A percentile compares a stretch with the other conserved stretches of the same genome.
These are phyloP conservation scores for Pythium graminicola DNA, from an alignment of 352 stramenopile species.

Conservation along the genomic window DNA sequence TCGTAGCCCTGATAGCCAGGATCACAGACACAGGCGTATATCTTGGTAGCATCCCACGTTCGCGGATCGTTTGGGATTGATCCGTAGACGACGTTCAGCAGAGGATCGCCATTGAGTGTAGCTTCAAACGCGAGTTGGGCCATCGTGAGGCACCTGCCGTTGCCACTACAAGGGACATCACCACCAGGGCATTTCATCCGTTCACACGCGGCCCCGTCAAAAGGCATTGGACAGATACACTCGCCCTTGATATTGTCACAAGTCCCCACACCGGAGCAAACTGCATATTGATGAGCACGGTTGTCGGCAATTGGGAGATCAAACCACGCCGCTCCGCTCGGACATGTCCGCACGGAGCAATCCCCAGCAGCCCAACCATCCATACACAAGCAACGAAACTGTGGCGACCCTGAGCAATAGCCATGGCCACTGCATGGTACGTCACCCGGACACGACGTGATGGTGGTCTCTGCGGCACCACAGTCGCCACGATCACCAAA, in stretches of 20 bases:
- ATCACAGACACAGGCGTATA: slow-evolving; percentile 87
- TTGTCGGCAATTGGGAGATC: slow-evolving; percentile 52
- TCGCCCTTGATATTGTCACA: slow-evolving; percentile 58
- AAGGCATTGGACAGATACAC: slow-evolving; percentile 54
- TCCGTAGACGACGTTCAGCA: slow-evolving; percentile 47
- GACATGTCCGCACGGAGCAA: slow-evolving; percentile 65
- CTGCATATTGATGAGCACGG: slow-evolving; percentile 37
- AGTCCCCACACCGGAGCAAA: slow-evolving; percentile 63
- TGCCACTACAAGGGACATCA: slow-evolving; percentile 47
- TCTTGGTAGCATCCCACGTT: slow-evolving; percentile 85
- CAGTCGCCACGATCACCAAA: slow-evolving; percentile 67
- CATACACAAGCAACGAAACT: slow-evolving; percentile 67
- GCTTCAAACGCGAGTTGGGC: slow-evolving; percentile 47
- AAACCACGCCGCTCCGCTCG: slow-evolving; percentile 58
- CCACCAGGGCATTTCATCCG: slow-evolving; percentile 56
- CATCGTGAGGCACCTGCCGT: slow-evolving; percentile 68
- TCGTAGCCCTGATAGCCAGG: slow-evolving; percentile 77
- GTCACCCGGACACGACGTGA: slow-evolving; percentile 32
- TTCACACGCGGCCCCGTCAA: slow-evolving; percentile 63
- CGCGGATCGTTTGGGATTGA: slow-evolving; percentile 53
- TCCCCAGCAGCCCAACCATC: slow-evolving; percentile 55
- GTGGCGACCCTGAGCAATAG: slow-evolving; percentile 57
- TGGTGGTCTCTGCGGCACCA: slow-evolving; percentile 33
- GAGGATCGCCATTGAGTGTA: slow-evolving; percentile 41
- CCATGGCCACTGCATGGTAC: slow-evolving; percentile 64